Conservation (phyloP, 257 asterid genomes). For the Thymus mandschuricus region DNA sequence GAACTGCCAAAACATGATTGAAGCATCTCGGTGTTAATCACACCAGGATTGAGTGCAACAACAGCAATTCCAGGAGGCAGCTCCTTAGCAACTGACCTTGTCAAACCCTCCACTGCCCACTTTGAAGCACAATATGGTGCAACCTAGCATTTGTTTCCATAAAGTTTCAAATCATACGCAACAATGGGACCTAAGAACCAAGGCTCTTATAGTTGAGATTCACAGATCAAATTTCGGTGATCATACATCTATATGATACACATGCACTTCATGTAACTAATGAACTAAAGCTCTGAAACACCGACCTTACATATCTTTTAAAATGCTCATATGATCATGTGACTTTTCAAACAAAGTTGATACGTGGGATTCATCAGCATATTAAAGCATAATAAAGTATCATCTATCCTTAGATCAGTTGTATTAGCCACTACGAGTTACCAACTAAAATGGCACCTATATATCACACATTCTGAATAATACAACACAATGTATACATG, state of each 20-base stretch:
- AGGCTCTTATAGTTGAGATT: slow-evolving; percentile 12
- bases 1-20: slow-evolving; percentile 90
- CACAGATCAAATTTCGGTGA: neutral
- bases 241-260: no score
- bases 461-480: slow-evolving; percentile 1
- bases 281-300: neutral
- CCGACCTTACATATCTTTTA: neutral
- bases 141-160: slow-evolving; percentile 55
- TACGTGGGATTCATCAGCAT: neutral
- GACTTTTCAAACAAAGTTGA: neutral
- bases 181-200: slow-evolving; percentile 18
- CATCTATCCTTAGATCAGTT: slow-evolving; percentile 22
- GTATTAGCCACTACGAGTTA: slow-evolving; percentile 17
- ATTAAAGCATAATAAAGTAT: slow-evolving; percentile 20
- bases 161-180: slow-evolving; percentile 30
- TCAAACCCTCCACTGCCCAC: slow-evolving; percentile 96
- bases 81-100: slow-evolving; percentile 88
- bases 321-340: slow-evolving; percentile 12
- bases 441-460: slow-evolving; percentile 26
- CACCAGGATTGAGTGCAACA: slow-evolving; percentile 95
- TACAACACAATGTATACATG: neutral
- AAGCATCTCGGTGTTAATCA: slow-evolving; percentile 91
- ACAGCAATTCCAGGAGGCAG: slow-evolving; percentile 80
- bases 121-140: slow-evolving; percentile 99
- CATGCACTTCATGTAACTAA: no score